phyloP scores from a whole-genome alignment of 2,329 filamentous ascomycete species.

The Zymoseptoria tritici region DNA sequence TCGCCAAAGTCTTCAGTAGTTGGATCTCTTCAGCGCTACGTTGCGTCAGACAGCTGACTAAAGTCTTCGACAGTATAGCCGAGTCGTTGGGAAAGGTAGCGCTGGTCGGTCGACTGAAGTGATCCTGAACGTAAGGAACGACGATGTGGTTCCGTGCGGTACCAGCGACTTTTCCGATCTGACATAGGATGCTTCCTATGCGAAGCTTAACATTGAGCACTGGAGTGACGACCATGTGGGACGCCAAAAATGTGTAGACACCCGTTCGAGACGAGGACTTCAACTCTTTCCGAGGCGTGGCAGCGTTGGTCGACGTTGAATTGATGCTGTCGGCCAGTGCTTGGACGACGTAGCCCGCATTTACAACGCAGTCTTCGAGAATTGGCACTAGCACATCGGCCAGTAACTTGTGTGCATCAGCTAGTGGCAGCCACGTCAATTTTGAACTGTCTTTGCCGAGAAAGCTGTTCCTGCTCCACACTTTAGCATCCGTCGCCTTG shows the following conservation, averaged over 20 bases:
- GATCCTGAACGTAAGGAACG: constrained; percentile 65
- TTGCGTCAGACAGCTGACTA: constrained; percentile 47
- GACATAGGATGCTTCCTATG: constrained; percentile 64
- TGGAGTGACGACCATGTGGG: constrained; percentile 64
- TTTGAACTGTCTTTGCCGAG: constrained; percentile 52
- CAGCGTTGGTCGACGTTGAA: constrained; percentile 19
- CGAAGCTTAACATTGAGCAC: constrained; percentile 60
- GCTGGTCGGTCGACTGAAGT: constrained; percentile 51
- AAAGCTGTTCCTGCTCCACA: constrained; percentile 53
- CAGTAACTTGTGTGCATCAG: constrained; percentile 55
- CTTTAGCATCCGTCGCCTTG: constrained; percentile 4
- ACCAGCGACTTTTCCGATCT: constrained; percentile 64
- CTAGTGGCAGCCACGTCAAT: constrained; percentile 51
- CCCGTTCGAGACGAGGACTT: constrained; percentile 58
- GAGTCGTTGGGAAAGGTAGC: constrained; percentile 43
- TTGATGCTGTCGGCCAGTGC: constrained; percentile 56
- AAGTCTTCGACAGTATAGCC: constrained; percentile 43
- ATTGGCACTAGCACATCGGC: constrained; percentile 62
- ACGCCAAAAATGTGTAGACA: constrained; percentile 64
- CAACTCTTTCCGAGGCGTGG: constrained; percentile 33
- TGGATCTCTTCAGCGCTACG: constrained; percentile 53
- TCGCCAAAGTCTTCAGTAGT: constrained; percentile 46
- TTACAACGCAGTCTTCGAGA: constrained; percentile 79
- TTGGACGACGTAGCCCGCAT: constrained; percentile 61
- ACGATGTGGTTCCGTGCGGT: constrained; percentile 65